Conservation (phyloP, 495 filamentous ascomycete genomes). For the Tetracladium marchalianum region DNA sequence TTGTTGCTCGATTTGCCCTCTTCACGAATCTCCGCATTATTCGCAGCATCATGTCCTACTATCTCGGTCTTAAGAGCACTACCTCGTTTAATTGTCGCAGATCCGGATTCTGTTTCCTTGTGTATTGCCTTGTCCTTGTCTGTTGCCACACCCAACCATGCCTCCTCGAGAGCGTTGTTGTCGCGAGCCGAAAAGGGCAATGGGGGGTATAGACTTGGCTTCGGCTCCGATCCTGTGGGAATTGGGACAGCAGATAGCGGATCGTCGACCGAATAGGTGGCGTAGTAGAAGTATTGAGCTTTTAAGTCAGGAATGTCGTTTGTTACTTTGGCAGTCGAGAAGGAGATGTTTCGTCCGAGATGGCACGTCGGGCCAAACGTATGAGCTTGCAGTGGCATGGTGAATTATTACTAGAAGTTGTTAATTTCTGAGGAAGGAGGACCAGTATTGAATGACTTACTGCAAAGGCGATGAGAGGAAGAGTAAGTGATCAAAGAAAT, state of each 20-base stretch:
- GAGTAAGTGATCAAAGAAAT: too few relatives aligned
- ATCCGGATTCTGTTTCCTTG: too few relatives aligned
- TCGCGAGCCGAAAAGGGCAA: conserved; percentile 72
- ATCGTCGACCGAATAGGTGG: conserved; percentile 70
- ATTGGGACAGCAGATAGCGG: conserved; percentile 61
- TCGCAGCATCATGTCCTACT: too few relatives aligned
- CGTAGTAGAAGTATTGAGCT: conserved; percentile 76
- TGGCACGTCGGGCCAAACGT: conserved; percentile 46
- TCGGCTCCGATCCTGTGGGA: conserved; percentile 37
- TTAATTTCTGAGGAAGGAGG: too few relatives aligned
- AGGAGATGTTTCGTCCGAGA: conserved; percentile 18
- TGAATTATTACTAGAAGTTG: neutral
- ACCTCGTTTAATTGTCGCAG: too few relatives aligned
- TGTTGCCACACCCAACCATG: conserved; percentile 51
- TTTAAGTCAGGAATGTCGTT: conserved; percentile 43
- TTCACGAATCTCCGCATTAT: too few relatives aligned
- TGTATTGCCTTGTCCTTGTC: conserved; percentile 20
- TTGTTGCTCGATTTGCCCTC: too few relatives aligned
- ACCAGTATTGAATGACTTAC: too few relatives aligned
- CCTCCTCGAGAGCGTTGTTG: conserved; percentile 61
- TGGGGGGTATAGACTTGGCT: conserved; percentile 43
- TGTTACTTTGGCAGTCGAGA: conserved; percentile 19
- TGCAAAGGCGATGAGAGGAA: too few relatives aligned
- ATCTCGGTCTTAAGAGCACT: too few relatives aligned
- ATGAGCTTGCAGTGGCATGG: conserved; percentile 40